Evolutionary conservation across 2,329 filamentous ascomycete species (phyloP), one percentile per base, ranked within the genome.

Genomic region (Arthroderma uncinatum): DNA sequence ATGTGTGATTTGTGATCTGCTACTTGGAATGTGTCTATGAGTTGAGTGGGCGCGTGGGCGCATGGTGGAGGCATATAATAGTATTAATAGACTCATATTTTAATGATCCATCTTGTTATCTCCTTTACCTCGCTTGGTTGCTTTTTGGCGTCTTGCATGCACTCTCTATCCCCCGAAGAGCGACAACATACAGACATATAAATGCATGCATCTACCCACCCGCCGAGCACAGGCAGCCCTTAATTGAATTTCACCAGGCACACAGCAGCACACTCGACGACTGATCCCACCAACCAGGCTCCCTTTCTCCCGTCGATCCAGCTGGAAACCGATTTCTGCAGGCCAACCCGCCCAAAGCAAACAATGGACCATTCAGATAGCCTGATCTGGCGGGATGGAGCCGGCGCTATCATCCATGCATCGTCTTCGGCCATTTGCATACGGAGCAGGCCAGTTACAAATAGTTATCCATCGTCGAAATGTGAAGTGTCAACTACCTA

Each of bases 61-160:
- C 47, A 50, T 50, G 47, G 47, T 50, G 47, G 19, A 12, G 25
- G 25, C 23, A 50, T 50, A 50, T 33, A 50, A 33, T 50, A 50
- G 25, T 50, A 50, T 50, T 50, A 50, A 50, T 50, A 50, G 47
- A 50, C 47, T 25, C 16, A 50, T 50, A 50, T 21, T 30, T 50
- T 33, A 50, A 50, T 30, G 47, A 50, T 25, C 14, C 12, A 16
- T 19, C 28, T 16, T 50, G n/a, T 30, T 19, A 6, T 33, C n/a
- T 7, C 28, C 28, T 30, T 30, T 7, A 30, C 28, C 3, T 30
- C 28, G 4, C 28, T 30, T 30, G 28, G 28, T 33, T 50, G n/a
- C 14, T 30, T 2, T 16, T 7, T 16, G 25, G 47, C 10, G 28
- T 48, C 23, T 30, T 30, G 14, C 21, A 23, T n/a, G 25, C 14